A percentile compares a stretch with the other conserved stretches of the same genome.
Conservation (phyloP, 2,329 filamentous ascomycete species). For the Cordyceps sp. region DNA sequence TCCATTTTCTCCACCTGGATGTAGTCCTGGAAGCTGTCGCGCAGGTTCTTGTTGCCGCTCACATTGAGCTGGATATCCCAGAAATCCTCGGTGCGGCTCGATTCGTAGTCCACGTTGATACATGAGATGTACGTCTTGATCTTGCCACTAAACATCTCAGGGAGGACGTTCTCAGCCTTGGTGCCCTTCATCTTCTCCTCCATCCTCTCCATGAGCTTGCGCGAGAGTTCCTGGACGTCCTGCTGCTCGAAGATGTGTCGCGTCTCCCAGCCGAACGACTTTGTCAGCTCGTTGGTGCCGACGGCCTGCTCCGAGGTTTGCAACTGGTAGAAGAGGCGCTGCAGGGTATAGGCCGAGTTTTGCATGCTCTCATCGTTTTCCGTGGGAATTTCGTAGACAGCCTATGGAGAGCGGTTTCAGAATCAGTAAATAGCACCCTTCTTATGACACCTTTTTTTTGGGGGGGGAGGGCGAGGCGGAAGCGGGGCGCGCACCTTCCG, state of each 20-base stretch:
- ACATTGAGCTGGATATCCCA: conserved; percentile 99
- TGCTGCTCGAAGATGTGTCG: conserved; percentile 97
- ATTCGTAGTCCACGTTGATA: conserved; percentile 97
- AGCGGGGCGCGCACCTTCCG: conserved; percentile 50
- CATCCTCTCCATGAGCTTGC: conserved; percentile 93
- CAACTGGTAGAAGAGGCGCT: conserved; percentile 85
- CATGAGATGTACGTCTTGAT: conserved; percentile 98
- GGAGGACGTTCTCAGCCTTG: conserved; percentile 71
- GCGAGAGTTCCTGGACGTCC: conserved; percentile 90
- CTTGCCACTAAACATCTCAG: conserved; percentile 89
- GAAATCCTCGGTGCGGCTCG: conserved; percentile 87
- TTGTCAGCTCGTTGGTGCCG: conserved; percentile 80
- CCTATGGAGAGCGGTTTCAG: no score
- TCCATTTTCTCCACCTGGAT: conserved; percentile 93
- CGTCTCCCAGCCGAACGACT: conserved; percentile 96
- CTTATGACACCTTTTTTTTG: no score
- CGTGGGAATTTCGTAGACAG: conserved; percentile 94
- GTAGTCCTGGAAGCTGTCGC: conserved; percentile 93
- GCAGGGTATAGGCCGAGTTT: conserved; percentile 87
- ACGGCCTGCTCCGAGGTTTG: conserved; percentile 77
- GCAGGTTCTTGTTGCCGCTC: conserved; percentile 77
- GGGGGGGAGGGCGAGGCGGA: conserved; percentile 1
- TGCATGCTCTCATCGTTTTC: conserved; percentile 62
- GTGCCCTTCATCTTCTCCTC: conserved; percentile 98
- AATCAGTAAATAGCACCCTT: no score